A percentile compares a stretch with the other conserved stretches of the same genome.
Evolutionary conservation across 1,284 basidiomycete genomes (phyloP).

Genomic region (Boletus semigastroideus): DNA sequence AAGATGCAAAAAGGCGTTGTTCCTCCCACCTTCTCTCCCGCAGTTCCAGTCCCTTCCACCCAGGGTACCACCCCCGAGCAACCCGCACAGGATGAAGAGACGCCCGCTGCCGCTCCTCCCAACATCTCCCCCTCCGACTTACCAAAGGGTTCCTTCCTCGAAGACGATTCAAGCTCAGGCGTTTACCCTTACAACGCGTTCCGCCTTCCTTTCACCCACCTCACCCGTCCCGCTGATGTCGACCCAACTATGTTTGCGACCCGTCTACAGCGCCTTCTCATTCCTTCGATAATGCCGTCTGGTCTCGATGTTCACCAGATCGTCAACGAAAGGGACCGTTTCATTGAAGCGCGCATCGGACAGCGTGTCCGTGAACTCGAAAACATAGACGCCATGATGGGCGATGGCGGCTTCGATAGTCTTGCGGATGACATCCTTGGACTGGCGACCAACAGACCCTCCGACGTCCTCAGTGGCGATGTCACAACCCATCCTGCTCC

Average conservation of each 20-base stretch:
- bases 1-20: slow-evolving; percentile 66
- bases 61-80: slow-evolving; percentile 15
- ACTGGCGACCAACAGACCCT: slow-evolving; percentile 42
- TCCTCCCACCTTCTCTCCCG: slow-evolving; percentile 15
- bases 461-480: not conserved
- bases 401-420: slow-evolving; percentile 69
- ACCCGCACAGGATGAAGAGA: slow-evolving; percentile 46
- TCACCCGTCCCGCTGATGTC: slow-evolving; percentile 68
- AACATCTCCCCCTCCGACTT: slow-evolving; percentile 48
- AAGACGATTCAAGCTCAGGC: slow-evolving; percentile 78
- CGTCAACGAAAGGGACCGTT: slow-evolving; percentile 89
- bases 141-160: slow-evolving; percentile 69
- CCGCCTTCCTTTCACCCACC: slow-evolving; percentile 78
- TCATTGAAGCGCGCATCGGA: slow-evolving; percentile 85
- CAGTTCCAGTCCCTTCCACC: slow-evolving; percentile 5
- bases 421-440: slow-evolving; percentile 48
- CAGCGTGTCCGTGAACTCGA: slow-evolving; percentile 93
- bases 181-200: slow-evolving; percentile 98
- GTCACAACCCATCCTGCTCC: slow-evolving; percentile 45
- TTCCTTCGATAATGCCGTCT: slow-evolving; percentile 72
- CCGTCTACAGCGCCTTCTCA: slow-evolving; percentile 60
- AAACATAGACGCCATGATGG: slow-evolving; percentile 78
- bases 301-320: slow-evolving; percentile 93
- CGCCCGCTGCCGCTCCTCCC: slow-evolving; percentile 20
- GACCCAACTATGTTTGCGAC: slow-evolving; percentile 59